Evolutionary conservation across 345 rosid genomes (phyloP).

Genomic region (Cardamine occulta): DNA sequence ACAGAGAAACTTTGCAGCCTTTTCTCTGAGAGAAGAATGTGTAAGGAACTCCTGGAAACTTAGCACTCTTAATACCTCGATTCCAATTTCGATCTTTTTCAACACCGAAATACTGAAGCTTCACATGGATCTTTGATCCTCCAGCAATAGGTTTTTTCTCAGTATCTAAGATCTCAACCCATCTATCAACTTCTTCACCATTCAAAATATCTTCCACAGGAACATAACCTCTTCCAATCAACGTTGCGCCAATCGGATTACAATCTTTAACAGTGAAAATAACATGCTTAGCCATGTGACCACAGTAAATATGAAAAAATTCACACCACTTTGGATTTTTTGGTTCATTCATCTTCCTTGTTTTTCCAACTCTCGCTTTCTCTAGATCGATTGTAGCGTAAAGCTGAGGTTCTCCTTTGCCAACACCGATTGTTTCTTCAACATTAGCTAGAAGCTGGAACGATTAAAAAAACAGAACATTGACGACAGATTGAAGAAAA

Average conservation of each 20-base stretch:
- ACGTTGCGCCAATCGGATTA: slow-evolving; percentile 87
- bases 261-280: slow-evolving; percentile 89
- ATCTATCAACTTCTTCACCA: slow-evolving; percentile 88
- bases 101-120: slow-evolving; percentile 78
- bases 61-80: slow-evolving; percentile 67
- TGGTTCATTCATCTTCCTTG: slow-evolving; percentile 65
- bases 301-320: slow-evolving; percentile 93
- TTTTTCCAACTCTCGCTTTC: slow-evolving; percentile 94
- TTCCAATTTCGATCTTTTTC: slow-evolving; percentile 69
- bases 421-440: slow-evolving; percentile 79
- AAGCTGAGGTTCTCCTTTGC: slow-evolving; percentile 73
- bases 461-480: slow-evolving; percentile 4
- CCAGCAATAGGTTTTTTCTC: slow-evolving; percentile 63
- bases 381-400: slow-evolving; percentile 90
- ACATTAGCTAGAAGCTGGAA: slow-evolving; percentile 71
- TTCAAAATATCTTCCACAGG: slow-evolving; percentile 71
- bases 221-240: slow-evolving; percentile 85
- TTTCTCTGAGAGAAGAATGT: slow-evolving; percentile 84
- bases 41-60: slow-evolving; percentile 92
- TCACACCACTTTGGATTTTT: slow-evolving; percentile 80
- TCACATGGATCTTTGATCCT: slow-evolving; percentile 86
- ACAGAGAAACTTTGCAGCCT: slow-evolving; percentile 87
- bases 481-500: too few species aligned
- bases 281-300: slow-evolving; percentile 79
- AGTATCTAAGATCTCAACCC: slow-evolving; percentile 79